Percentiles rank a stretch among this genome's conserved stretches.
phyloP scores from a whole-genome alignment of 805 yeast species.

The Lachancea quebecensis region DNA sequence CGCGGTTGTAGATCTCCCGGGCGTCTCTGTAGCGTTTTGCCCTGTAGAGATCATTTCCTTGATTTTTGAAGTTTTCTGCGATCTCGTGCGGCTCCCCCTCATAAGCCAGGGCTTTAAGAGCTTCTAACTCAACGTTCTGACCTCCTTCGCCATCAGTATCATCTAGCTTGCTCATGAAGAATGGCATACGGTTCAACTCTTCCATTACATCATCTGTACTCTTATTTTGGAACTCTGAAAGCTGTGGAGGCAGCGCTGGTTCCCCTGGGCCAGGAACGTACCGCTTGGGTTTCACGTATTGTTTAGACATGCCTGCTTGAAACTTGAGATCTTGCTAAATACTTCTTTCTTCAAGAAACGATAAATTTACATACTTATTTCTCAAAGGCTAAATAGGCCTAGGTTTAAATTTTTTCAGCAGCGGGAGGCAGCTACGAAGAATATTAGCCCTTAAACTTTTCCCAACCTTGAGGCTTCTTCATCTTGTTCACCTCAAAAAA shows the following conservation, averaged over 20 bases:
- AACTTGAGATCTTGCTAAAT: not conserved
- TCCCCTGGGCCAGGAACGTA: constrained; percentile 48
- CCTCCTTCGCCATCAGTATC: constrained; percentile 73
- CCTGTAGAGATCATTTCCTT: constrained; percentile 85
- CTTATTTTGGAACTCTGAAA: constrained; percentile 54
- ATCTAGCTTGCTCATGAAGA: constrained; percentile 86
- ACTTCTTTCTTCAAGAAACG: too few species aligned
- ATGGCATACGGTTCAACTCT: constrained; percentile 79
- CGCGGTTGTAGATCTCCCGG: constrained; percentile 69
- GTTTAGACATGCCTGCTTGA: not conserved
- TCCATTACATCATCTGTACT: constrained; percentile 67
- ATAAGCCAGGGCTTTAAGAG: constrained; percentile 82
- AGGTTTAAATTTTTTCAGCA: too few species aligned
- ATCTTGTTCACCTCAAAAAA: constrained; percentile 50
- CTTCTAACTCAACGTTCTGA: constrained; percentile 70
- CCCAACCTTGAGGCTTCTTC: constrained; percentile 66
- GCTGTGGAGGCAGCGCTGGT: constrained; percentile 76
- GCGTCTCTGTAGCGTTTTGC: constrained; percentile 70
- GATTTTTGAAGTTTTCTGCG: constrained; percentile 82
- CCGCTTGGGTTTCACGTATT: constrained; percentile 30
- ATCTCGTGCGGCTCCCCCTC: constrained; percentile 94
- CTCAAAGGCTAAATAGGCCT: too few species aligned
- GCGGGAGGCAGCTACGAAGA: too few species aligned
- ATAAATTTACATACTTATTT: too few species aligned
- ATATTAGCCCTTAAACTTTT: constrained; percentile 26